These are phyloP conservation scores for Nicotiana tomentosiformis DNA, from an alignment of 257 asterid species.

Conservation along the genomic window DNA sequence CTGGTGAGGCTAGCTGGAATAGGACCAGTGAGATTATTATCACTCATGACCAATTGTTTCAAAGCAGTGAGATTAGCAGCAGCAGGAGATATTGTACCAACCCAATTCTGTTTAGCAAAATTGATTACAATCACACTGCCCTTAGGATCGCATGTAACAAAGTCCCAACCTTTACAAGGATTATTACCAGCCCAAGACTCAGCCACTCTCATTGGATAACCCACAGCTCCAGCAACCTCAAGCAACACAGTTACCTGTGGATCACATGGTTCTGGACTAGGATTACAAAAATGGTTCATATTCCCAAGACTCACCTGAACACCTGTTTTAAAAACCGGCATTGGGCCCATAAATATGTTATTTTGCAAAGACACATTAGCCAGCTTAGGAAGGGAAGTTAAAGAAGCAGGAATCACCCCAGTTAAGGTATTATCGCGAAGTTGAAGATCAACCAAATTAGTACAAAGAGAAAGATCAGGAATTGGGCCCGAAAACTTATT, in stretches of 20 bases:
- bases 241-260: slow-evolving; percentile 65
- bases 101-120: slow-evolving; percentile 48
- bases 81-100: slow-evolving; percentile 59
- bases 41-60: slow-evolving; percentile 39
- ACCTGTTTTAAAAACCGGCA: slow-evolving; percentile 37
- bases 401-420: slow-evolving; percentile 62
- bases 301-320: slow-evolving; percentile 40
- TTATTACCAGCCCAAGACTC: slow-evolving; percentile 69
- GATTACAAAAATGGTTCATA: slow-evolving; percentile 47
- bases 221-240: slow-evolving; percentile 37
- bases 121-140: slow-evolving; percentile 51
- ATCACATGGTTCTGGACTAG: slow-evolving; percentile 60
- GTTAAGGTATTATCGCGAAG: slow-evolving; percentile 66
- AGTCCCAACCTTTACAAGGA: slow-evolving; percentile 60
- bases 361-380: slow-evolving; percentile 39
- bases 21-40: slow-evolving; percentile 52
- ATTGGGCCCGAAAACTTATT: slow-evolving; percentile 63
- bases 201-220: slow-evolving; percentile 53
- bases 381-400: slow-evolving; percentile 48
- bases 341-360: slow-evolving; percentile 69
- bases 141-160: slow-evolving; percentile 38
- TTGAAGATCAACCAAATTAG: slow-evolving; percentile 37
- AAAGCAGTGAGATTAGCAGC: slow-evolving; percentile 44
- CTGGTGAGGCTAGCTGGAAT: slow-evolving; percentile 52
- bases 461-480: slow-evolving; percentile 63